Evolutionary conservation across 2,329 filamentous ascomycete species (phyloP), one percentile per base, ranked within the genome.

Genomic region (Arthrobotrys megalospora): DNA sequence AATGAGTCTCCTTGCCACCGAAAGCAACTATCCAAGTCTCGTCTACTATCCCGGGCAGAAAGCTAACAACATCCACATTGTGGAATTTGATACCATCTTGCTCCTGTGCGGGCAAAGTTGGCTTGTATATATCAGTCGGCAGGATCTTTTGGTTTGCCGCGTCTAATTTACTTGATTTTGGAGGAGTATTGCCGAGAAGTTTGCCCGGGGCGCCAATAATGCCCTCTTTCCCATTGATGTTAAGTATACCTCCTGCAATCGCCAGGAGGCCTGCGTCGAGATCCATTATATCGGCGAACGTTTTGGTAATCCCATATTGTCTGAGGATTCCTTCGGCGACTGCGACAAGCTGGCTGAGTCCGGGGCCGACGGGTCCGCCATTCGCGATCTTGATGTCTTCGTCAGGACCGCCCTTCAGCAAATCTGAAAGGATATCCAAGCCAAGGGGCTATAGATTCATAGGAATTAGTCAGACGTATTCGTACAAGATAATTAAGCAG

Each of bases 1-100:
- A 69, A 69, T 69, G 65, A 7, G 65, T 47, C 28, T 69, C n/a
- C 50, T 69, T 69, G 36, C 65, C 65, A 21, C 65, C 65, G 19
- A 60, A 69, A 34, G 65, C 65, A 24, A 69, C 50, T 6, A 60
- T 69, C 65, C 50, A 69, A 60, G 65, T 32, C 38, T 69, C 50
- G n/a, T 69, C 65, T 14, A 69, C 65, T 19, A 69, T 38, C 4
- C 65, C 65, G 19, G 65, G 65, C 6, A 69, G 11, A 48, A 69
- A 69, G 65, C 38, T 60, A 19, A 69, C 50, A 36, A 69, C 65
- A 10, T 60, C 50, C 1, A 69, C 21, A 8, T 66, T 66, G 24
- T 69, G 36, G 65, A 69, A 69, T 43, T 69, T 60, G 16, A 69
- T 12, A 69, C 65, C 65, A 36, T 60, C 65, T 48, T 69, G 65